Conservation (phyloP, 176 grass and related monocot species). For the Lolium perenne region DNA sequence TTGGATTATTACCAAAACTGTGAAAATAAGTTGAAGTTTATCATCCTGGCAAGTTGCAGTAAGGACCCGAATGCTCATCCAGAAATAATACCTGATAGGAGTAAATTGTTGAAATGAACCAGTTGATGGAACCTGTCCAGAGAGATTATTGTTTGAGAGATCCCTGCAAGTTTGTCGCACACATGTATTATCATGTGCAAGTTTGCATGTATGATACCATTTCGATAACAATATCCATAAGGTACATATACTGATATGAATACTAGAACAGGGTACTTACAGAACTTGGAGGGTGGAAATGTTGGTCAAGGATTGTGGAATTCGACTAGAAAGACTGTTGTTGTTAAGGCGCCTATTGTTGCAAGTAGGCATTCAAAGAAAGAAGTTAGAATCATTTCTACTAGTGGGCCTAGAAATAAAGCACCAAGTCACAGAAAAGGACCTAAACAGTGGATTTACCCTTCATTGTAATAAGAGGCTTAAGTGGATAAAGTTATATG, state of each 20-base stretch:
- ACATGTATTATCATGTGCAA: slow-evolving; percentile 28
- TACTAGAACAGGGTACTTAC: slow-evolving; percentile 60
- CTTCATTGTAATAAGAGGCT: slow-evolving; percentile 1
- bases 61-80: slow-evolving; percentile 31
- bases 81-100: slow-evolving; percentile 69
- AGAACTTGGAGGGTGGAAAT: slow-evolving; percentile 77
- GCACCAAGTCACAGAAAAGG: not conserved
- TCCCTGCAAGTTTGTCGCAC: slow-evolving; percentile 57
- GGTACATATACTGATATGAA: slow-evolving; percentile 20
- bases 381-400: slow-evolving; percentile 47
- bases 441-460: slow-evolving; percentile 7
- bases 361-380: slow-evolving; percentile 48
- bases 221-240: slow-evolving; percentile 20
- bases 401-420: slow-evolving; percentile 1
- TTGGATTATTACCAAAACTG: slow-evolving; percentile 79
- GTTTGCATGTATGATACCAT: not conserved
- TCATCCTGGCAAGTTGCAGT: slow-evolving; percentile 26
- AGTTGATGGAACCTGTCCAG: slow-evolving; percentile 69
- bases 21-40: slow-evolving; percentile 21
- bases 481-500: not conserved
- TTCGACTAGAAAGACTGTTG: slow-evolving; percentile 65
- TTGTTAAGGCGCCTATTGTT: slow-evolving; percentile 87
- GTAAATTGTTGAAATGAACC: slow-evolving; percentile 83
- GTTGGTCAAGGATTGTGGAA: slow-evolving; percentile 59
- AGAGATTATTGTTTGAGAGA: slow-evolving; percentile 81